Conservation (phyloP, 768 basidiomycete species). For the Suillus paluster region DNA sequence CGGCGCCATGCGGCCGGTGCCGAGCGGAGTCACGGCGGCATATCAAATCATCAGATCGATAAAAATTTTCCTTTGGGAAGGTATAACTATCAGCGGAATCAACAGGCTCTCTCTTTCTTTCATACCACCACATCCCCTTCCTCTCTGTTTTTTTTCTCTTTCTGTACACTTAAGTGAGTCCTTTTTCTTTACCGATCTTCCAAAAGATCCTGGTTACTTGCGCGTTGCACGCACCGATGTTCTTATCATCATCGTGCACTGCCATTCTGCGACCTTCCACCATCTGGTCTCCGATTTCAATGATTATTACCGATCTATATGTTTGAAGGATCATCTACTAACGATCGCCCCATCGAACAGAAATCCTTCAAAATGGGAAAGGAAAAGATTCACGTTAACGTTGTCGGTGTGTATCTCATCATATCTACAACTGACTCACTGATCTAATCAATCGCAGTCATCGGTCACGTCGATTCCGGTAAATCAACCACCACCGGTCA, state of each 20-base stretch:
- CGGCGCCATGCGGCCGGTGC: constrained; percentile 29
- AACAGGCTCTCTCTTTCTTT: constrained; percentile 37
- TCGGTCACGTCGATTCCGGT: constrained; percentile 99
- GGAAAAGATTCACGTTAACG: constrained; percentile 96
- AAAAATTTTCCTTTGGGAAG: constrained; percentile 58
- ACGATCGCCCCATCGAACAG: constrained; percentile 32
- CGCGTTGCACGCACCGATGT: constrained; percentile 29
- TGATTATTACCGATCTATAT: constrained; percentile 30
- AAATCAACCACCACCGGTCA: constrained; percentile 99
- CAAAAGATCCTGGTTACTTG: constrained; percentile 8
- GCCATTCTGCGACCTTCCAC: constrained; percentile 6
- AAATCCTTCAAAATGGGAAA: constrained; percentile 87
- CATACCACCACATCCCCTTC: constrained; percentile 42
- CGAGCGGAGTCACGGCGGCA: constrained; percentile 47
- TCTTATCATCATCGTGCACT: constrained; percentile 21
- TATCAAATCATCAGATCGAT: constrained; percentile 65
- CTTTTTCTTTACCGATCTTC: constrained; percentile 14
- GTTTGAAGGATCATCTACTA: constrained; percentile 10
- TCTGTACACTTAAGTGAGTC: constrained; percentile 51
- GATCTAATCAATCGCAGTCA: constrained; percentile 61
- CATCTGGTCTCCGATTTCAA: constrained; percentile 14
- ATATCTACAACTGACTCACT: constrained; percentile 27
- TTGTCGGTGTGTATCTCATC: constrained; percentile 75
- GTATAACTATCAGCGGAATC: constrained; percentile 66
- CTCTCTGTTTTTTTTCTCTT: constrained; percentile 37